Percentiles rank a stretch among this genome's conserved stretches.
These are phyloP conservation scores for Leucogyrophana mollusca DNA, from an alignment of 768 basidiomycete species.

Conservation along the genomic window DNA sequence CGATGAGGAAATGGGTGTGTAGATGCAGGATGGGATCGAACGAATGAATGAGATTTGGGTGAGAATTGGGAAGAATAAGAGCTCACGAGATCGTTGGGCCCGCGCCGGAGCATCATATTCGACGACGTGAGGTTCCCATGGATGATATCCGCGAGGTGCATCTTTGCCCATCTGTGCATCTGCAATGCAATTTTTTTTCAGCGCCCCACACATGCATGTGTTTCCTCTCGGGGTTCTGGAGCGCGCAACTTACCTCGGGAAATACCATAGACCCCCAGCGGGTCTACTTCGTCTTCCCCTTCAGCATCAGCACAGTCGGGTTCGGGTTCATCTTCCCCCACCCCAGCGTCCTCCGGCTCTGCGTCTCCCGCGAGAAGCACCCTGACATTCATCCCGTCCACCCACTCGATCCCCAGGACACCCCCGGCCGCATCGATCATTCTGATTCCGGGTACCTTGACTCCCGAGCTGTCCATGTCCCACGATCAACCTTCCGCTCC, in stretches of 20 bases:
- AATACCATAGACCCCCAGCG: conserved; percentile 51
- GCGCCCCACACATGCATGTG: too few relatives aligned
- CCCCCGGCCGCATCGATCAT: conserved; percentile 84
- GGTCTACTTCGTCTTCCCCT: conserved; percentile 32
- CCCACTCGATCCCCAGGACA: conserved; percentile 88
- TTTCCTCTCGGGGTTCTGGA: too few relatives aligned
- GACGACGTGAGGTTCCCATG: conserved; percentile 98
- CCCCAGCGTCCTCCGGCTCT: conserved; percentile 38
- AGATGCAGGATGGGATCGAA: neutral
- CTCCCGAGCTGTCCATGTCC: conserved; percentile 52
- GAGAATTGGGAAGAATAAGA: neutral
- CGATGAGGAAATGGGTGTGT: conserved; percentile 80
- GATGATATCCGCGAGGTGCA: conserved; percentile 86
- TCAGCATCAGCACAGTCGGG: conserved; percentile 28
- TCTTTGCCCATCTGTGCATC: conserved; percentile 74
- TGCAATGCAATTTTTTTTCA: conserved; percentile 33
- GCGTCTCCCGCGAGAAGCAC: conserved; percentile 77
- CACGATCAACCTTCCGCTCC: conserved; percentile 1
- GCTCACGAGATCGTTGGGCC: conserved; percentile 43
- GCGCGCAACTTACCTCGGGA: conserved; percentile 51
- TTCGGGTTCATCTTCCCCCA: conserved; percentile 39
- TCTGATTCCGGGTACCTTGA: conserved; percentile 84
- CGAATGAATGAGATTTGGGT: neutral
- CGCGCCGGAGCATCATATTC: conserved; percentile 89
- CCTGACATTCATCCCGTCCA: conserved; percentile 81